Conservation (phyloP, 208 protist species). For the Angomonas desouzai region DNA sequence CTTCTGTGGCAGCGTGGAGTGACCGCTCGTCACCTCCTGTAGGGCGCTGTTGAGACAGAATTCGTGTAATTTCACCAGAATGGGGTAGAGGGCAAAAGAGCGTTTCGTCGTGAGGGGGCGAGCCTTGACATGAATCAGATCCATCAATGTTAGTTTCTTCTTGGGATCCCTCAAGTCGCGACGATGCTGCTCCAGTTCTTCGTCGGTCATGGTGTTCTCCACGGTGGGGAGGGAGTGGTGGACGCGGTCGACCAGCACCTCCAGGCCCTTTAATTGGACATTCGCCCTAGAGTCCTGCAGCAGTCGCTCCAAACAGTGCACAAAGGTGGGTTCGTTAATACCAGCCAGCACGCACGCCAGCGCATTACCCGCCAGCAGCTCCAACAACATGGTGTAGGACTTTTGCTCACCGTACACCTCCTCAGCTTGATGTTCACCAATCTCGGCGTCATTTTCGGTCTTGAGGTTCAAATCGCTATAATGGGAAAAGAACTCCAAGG, state of each 20-base stretch:
- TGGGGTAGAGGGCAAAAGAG: constrained; percentile 61
- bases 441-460: constrained; percentile 32
- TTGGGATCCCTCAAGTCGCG: constrained; percentile 73
- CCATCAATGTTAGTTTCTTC: constrained; percentile 65
- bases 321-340: constrained; percentile 88
- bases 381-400: constrained; percentile 76
- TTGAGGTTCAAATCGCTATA: constrained; percentile 65
- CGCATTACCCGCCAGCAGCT: constrained; percentile 85
- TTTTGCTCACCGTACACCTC: constrained; percentile 43
- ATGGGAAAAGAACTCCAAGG: constrained; percentile 77
- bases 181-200: constrained; percentile 73
- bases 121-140: constrained; percentile 80
- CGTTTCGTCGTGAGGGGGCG: constrained; percentile 82
- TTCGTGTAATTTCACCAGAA: constrained; percentile 29
- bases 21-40: background rate
- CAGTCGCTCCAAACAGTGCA: constrained; percentile 68
- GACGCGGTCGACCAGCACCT: constrained; percentile 85
- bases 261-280: constrained; percentile 75
- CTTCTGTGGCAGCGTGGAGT: constrained; percentile 6
- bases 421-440: constrained; percentile 10
- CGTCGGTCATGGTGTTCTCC: constrained; percentile 75
- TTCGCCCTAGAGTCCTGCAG: constrained; percentile 48
- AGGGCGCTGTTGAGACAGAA: constrained; percentile 12
- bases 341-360: constrained; percentile 87
- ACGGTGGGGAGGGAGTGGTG: constrained; percentile 84